Conservation (phyloP, 352 stramenopile genomes). For the Paralagenidium karlingii region DNA sequence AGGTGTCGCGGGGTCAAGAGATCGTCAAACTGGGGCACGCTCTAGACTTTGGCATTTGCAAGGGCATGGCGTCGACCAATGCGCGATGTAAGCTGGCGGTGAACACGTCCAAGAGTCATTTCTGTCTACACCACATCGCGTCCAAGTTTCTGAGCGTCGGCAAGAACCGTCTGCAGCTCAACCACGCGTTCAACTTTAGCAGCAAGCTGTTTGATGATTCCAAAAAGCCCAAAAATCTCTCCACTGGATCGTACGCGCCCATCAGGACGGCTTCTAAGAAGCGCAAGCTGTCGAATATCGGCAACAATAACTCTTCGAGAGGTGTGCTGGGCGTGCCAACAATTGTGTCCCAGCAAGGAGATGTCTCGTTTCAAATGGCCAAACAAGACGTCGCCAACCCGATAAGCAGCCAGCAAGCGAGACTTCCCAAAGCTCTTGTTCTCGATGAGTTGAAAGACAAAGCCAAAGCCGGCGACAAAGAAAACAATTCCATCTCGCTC, state of each 20-base stretch:
- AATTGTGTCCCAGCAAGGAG: constrained; percentile 29
- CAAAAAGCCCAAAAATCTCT: constrained; percentile 60
- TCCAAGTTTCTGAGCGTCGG: constrained; percentile 58
- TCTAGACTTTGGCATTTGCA: constrained; percentile 70
- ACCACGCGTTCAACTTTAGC: constrained; percentile 50
- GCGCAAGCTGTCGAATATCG: constrained; percentile 15
- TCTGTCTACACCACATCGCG: constrained; percentile 67
- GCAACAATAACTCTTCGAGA: not conserved
- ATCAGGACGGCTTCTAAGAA: constrained; percentile 24
- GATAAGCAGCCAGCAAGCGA: constrained; percentile 1
- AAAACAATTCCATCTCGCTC: too few relatives aligned
- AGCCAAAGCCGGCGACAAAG: not conserved
- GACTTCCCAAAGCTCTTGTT: not conserved
- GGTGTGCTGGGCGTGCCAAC: constrained; percentile 24
- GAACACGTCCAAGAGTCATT: constrained; percentile 65
- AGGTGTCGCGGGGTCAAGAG: constrained; percentile 34
- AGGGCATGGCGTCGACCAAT: constrained; percentile 43
- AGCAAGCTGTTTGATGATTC: constrained; percentile 44
- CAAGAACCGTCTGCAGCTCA: constrained; percentile 59
- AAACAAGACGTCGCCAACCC: not conserved
- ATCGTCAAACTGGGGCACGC: constrained; percentile 47
- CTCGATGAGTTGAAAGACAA: not conserved
- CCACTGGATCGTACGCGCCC: constrained; percentile 56
- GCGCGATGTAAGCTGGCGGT: constrained; percentile 52
- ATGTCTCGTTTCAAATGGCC: constrained; percentile 19